Evolutionary conservation across 2,329 filamentous ascomycete species (phyloP), one percentile per base, ranked within the genome.

Genomic region (Elsinoe perseae): DNA sequence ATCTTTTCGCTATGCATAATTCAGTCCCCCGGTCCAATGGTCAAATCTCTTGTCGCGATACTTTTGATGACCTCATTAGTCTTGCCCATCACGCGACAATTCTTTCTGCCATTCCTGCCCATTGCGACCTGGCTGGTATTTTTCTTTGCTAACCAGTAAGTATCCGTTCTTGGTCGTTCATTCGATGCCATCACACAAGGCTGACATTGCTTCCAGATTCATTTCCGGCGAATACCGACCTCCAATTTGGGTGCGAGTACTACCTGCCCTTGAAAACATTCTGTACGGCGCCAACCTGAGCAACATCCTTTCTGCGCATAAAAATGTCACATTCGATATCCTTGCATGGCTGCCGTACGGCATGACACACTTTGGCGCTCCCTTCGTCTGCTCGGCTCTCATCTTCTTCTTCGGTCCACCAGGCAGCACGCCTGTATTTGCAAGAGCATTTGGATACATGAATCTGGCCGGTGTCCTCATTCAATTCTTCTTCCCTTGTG

Each of bases 271-370:
- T 61, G 92, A 97, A 74, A 96, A 97, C 71, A 93, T 97, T 60
- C 80, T 97, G 30, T 97, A 96, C 69, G 92, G 92, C 64, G 90
- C 91, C 61, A 96, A 96, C 73, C 79, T 96, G 57, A 95, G 89
- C 75, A 96, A 95, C 71, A 95, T 96, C 66, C 81, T 97, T 56
- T 95, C 91, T 12, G 89, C 89, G 44, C 89, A 95, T 74, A 88
- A 92, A 65, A 85, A 87, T 71, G 81, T 86, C 5, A 77, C 89
- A 50, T 82, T 96, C 57, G 91, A 96, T 68, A 77, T 97, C 56
- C 75, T 96, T 56, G 92, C 92, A 14, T 96, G 91, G 91, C 73
- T 97, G 20, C 91, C 92, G 1, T 97, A 97, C 67, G 92, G 92
- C 56, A 78, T 96, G 57, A 85, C 88, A 58, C 92, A 97, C 73